Evolutionary conservation across 345 rosid genomes (phyloP), one percentile per base, ranked within the genome.

Genomic region (Nephelium lappaceum): DNA sequence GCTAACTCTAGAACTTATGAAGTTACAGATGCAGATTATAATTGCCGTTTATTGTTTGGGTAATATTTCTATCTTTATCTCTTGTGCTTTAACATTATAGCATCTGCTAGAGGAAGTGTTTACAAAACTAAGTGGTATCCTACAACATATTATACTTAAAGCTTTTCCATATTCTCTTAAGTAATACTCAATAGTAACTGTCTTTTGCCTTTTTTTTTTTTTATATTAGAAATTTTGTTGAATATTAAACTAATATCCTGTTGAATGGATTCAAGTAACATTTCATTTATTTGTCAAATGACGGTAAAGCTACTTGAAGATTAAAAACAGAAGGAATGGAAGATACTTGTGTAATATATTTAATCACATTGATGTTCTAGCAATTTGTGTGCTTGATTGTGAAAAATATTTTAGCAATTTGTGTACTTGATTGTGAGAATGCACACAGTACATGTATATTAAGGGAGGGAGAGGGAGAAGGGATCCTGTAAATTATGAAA

Each of bases 21-120:
- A 83, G 98, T 90, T 78, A 80, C 91, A 0, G 97, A 96, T 83
- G 58, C 87, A 47, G 99, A 93, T 84, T 96, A 96, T 84, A 93
- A 85, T 80, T 89, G 94, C 86, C 87, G 89, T 51, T 79, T 96
- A 70, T 82, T 93, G 79, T 93, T 93, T 3, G 98, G 99, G 99
- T 96, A 87, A 75, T 75, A 77, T 69, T 81, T 76, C 77, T 60
- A 41, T 74, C 51, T n/a, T 73, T 24, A 57, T 83, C 79, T 42
- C 81, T 78, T 86, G 51, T 18, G 4, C 31, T 55, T 21, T 18
- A 25, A 25, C 27, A 2, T 47, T 5, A 14, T 69, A 69, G 39
- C 31, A 15, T 69, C 16, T 21, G 16, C 57, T 69, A 43, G 72
- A 42, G 7, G 55, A 10, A 42, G 15, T 68, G 27, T 67, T 67